Evolutionary conservation across 768 basidiomycete genomes (phyloP).

Genomic region (Leucocoprinus birnbaumii): DNA sequence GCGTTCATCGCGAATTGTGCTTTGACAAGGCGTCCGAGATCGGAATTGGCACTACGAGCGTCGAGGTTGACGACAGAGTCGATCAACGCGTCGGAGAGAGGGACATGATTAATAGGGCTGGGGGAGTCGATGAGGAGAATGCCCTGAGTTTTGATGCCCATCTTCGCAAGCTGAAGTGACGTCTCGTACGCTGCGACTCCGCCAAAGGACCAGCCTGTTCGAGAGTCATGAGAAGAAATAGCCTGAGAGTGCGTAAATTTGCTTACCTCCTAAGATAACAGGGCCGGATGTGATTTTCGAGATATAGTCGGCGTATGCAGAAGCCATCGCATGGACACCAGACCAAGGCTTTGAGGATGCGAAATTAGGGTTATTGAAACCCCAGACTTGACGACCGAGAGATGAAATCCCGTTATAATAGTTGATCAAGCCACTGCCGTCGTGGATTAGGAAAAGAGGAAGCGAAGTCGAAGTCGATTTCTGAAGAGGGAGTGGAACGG

Average conservation of each 20-base stretch:
- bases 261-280: conserved; percentile 60
- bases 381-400: conserved; percentile 57
- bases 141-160: conserved; percentile 46
- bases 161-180: conserved; percentile 45
- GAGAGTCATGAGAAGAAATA: not conserved
- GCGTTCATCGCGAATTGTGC: conserved; percentile 50
- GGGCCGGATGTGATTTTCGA: conserved; percentile 29
- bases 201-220: conserved; percentile 75
- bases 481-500: conserved; percentile 35
- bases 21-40: conserved; percentile 33
- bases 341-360: conserved; percentile 42
- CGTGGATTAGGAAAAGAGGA: conserved; percentile 68
- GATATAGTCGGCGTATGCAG: conserved; percentile 43
- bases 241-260: not conserved
- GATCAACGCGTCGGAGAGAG: conserved; percentile 52
- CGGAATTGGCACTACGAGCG: conserved; percentile 22
- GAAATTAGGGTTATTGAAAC: conserved; percentile 56
- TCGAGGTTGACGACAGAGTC: conserved; percentile 37
- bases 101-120: conserved; percentile 46
- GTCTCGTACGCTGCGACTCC: conserved; percentile 71
- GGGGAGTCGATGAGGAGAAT: conserved; percentile 70
- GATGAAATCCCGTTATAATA: conserved; percentile 46
- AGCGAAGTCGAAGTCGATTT: conserved; percentile 17
- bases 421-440: conserved; percentile 62
- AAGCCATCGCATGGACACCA: conserved; percentile 49